Base-by-base conservation (phyloP, 2,329 filamentous ascomycete species). In the Byssochlamys sp. region DNA sequence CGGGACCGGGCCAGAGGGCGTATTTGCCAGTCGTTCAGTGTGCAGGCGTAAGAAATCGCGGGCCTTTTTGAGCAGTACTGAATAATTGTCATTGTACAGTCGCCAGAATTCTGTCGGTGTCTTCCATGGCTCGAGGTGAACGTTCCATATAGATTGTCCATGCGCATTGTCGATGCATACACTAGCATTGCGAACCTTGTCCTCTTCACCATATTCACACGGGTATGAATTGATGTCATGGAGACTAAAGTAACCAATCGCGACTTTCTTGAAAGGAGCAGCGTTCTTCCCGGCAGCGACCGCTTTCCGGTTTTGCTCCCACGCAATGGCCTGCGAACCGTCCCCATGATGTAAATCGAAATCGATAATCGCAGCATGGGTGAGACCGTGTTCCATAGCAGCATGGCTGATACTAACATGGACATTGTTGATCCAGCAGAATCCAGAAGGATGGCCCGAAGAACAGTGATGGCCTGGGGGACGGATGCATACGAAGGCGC, bases 141-240 rank as follows among this genome's bases (percentile, higher is more conserved):
- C 86, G 67, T 99, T 99, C 91, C 94, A 97, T 55, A 97, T 85
- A 7, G 85, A 92, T 71, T 99, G 94, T 0, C 90, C 88, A 69
- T 99, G 94, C 0, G 92, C 91, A 66, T 91, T 91, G 60, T 97
- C 91, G 61, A 99, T 86, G 70, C 95, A 97, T 27, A 96, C 76
- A 75, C 91, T 96, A 1, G 95, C 94, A 65, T 92, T 95, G 69
- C 88, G 90, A 55, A 97, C 87, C 73, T 97, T 97, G 25, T 94
- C 90, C 58, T 88, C 84, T 60, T 97, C 92, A n/a, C 92, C 94
- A 69, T 82, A 84, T 71, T 99, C 94, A 70, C 94, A 99, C 0
- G 95, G 94, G 68, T 95, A 99, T 0, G 92, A 97, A 73, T 99
- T 97, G 76, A 99, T 96, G 68, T 99, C 94, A 71, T 99, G 94